phyloP scores from a whole-genome alignment of 306 rosid species.

The Vigna angularis region DNA sequence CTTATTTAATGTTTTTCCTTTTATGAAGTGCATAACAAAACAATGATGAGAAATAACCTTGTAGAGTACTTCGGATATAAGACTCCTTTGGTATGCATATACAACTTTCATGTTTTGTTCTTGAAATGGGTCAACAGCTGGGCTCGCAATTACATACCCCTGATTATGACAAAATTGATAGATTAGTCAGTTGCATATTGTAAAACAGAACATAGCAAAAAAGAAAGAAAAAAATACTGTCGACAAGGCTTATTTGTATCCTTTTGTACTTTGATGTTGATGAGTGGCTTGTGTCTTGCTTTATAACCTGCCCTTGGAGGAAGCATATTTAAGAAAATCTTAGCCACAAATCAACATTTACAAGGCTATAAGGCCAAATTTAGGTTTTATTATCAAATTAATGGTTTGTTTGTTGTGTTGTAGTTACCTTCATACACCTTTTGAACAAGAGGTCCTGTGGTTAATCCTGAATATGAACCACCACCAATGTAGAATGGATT shows the following conservation, averaged over 20 bases:
- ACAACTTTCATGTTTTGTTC: not conserved
- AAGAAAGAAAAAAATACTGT: not conserved
- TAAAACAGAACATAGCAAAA: not conserved
- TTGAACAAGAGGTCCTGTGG: too few relatives aligned
- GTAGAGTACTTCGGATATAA: slow-evolving; percentile 59
- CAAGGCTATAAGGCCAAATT: not conserved
- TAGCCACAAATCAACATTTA: not conserved
- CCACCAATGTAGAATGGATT: slow-evolving; percentile 2
- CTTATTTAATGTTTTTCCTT: too few relatives aligned
- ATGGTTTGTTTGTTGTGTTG: not conserved
- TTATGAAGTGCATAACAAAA: not conserved
- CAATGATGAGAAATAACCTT: slow-evolving; percentile 45
- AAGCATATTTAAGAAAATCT: not conserved
- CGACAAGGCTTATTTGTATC: not conserved
- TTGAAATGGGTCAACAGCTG: not conserved
- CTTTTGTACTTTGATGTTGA: slow-evolving; percentile 57
- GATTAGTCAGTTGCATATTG: not conserved
- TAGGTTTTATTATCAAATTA: too few relatives aligned
- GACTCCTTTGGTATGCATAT: slow-evolving; percentile 54
- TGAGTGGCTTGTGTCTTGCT: slow-evolving; percentile 43
- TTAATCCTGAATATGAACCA: too few relatives aligned
- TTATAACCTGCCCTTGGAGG: slow-evolving; percentile 43
- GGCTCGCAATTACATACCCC: slow-evolving; percentile 67
- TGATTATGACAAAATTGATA: not conserved
- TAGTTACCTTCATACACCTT: slow-evolving; percentile 5